phyloP scores from a whole-genome alignment of 2,329 filamentous ascomycete genomes.

The Curvularia sp. region DNA sequence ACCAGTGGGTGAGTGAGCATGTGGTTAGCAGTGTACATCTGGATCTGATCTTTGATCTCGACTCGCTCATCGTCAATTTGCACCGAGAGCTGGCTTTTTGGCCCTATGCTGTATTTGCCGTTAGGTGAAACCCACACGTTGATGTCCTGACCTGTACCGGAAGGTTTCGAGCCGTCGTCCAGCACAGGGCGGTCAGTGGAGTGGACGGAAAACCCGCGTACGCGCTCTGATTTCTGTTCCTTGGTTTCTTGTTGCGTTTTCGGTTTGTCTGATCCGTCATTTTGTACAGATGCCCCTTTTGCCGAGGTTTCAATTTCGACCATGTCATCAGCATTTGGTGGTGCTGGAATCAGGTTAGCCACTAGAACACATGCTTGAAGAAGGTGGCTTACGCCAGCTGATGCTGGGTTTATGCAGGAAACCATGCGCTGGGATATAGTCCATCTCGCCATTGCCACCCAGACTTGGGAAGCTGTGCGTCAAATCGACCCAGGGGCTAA shows the following conservation, averaged over 20 bases:
- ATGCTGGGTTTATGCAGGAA: conserved; percentile 90
- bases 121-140: conserved; percentile 37
- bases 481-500: conserved; percentile 95
- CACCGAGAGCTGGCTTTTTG: conserved; percentile 62
- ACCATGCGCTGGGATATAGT: conserved; percentile 87
- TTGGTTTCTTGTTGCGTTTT: conserved; percentile 45
- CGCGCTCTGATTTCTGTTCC: conserved; percentile 42
- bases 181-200: conserved; percentile 30
- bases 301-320: conserved; percentile 54
- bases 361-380: not conserved
- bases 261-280: conserved; percentile 23
- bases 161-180: conserved; percentile 12
- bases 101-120: conserved; percentile 49
- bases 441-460: conserved; percentile 71
- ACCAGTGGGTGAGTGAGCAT: conserved; percentile 86
- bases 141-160: conserved; percentile 9
- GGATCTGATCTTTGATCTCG: conserved; percentile 87
- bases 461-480: conserved; percentile 96
- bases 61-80: conserved; percentile 70
- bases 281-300: conserved; percentile 2
- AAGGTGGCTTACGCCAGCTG: conserved; percentile 69
- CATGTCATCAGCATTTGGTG: conserved; percentile 79
- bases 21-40: conserved; percentile 85
- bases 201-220: conserved; percentile 45
- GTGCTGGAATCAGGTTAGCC: conserved; percentile 55